Conservation (phyloP, 2,329 filamentous ascomycete genomes). For the Pyrenophora tritici-repentis region DNA sequence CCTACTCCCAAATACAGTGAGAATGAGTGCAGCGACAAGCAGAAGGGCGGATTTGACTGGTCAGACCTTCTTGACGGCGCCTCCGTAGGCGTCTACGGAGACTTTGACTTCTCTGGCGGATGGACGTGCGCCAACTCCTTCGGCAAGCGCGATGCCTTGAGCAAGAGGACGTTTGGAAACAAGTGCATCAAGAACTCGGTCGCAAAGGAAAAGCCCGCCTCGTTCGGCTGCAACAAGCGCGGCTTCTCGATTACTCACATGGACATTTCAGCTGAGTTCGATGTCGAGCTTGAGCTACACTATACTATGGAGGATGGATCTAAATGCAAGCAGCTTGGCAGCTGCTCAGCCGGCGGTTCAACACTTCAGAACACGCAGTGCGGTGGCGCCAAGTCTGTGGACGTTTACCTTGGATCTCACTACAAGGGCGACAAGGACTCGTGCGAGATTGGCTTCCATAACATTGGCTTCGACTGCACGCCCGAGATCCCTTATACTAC, state of each 20-base stretch:
- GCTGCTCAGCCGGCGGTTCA: constrained; percentile 69
- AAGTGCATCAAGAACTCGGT: constrained; percentile 53
- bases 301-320: constrained; percentile 85
- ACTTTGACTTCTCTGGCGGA: constrained; percentile 67
- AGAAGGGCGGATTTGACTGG: constrained; percentile 76
- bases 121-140: constrained; percentile 70
- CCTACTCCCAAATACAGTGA: constrained; percentile 71
- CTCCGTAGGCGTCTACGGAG: constrained; percentile 67
- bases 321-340: constrained; percentile 73
- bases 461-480: constrained; percentile 75
- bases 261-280: constrained; percentile 73
- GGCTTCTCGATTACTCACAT: constrained; percentile 78
- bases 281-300: constrained; percentile 81
- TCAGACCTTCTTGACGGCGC: constrained; percentile 56
- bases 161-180: constrained; percentile 51
- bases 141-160: constrained; percentile 62
- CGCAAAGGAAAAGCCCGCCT: constrained; percentile 57
- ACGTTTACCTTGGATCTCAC: constrained; percentile 63
- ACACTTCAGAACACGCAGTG: constrained; percentile 84
- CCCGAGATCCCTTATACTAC: constrained; percentile 30
- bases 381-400: constrained; percentile 84
- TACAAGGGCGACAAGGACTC: constrained; percentile 56
- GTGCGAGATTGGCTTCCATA: constrained; percentile 75
- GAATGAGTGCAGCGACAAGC: constrained; percentile 76
- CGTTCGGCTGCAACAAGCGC: constrained; percentile 68